A percentile compares a stretch with the other conserved stretches of the same genome.
Conservation (phyloP, 495 filamentous ascomycete species). For the Trichoderma parareesei region DNA sequence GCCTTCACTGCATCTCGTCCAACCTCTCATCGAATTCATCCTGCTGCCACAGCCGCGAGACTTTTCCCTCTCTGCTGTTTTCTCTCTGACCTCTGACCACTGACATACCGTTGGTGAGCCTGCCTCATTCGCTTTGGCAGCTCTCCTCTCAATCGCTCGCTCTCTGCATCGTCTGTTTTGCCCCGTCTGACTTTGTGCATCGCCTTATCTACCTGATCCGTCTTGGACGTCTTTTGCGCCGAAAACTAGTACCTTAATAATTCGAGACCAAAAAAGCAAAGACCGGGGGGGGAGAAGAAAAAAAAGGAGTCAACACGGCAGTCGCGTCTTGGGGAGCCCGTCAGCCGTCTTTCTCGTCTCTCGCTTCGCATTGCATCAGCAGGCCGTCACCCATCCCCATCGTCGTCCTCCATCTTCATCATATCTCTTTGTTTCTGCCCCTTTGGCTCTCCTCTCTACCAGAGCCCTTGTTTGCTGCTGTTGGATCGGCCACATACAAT, state of each 20-base stretch:
- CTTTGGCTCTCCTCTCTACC: neutral
- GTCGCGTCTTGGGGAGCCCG: neutral
- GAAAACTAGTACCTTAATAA: no score
- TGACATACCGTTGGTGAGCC: neutral
- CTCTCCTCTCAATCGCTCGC: slow-evolving; percentile 11
- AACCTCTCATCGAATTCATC: neutral
- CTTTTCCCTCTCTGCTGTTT: slow-evolving; percentile 5
- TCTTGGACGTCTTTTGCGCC: neutral
- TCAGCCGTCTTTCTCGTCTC: neutral
- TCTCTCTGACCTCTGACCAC: neutral
- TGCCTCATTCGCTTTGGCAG: slow-evolving; percentile 16
- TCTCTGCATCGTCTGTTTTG: neutral
- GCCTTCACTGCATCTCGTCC: neutral
- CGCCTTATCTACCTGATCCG: neutral
- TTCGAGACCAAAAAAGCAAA: neutral
- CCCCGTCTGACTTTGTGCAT: neutral
- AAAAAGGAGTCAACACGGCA: neutral
- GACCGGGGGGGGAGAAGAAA: neutral
- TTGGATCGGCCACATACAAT: neutral
- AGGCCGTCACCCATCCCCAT: neutral
- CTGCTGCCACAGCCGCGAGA: neutral
- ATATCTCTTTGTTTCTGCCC: neutral
- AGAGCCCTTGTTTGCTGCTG: slow-evolving; percentile 4
- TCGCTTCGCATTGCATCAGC: neutral
- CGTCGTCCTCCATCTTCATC: neutral